Percentiles rank a stretch among this genome's conserved stretches.
phyloP scores from a whole-genome alignment of 2,329 filamentous ascomycete genomes.

The Aspergillus spinulosporus region DNA sequence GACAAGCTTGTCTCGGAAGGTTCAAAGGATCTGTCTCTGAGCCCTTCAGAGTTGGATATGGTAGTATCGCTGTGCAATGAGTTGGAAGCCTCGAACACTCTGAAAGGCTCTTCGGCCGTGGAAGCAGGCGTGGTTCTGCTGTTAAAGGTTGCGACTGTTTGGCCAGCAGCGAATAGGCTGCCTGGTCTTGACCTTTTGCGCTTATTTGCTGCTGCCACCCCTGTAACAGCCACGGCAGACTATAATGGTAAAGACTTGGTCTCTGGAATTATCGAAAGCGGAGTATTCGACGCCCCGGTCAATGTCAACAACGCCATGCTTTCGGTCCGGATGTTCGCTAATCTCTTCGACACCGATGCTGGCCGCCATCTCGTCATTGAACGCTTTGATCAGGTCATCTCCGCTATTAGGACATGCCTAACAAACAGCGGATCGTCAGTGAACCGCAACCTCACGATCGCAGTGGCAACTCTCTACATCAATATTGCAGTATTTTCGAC shows the following conservation, averaged over 20 bases:
- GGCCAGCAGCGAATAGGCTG: conserved; percentile 78
- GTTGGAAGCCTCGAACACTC: conserved; percentile 53
- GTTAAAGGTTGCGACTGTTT: conserved; percentile 70
- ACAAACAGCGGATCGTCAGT: conserved; percentile 50
- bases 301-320: conserved; percentile 86
- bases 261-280: conserved; percentile 58
- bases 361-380: conserved; percentile 66
- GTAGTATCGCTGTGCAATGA: conserved; percentile 63
- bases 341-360: conserved; percentile 74
- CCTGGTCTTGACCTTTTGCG: conserved; percentile 85
- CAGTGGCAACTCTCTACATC: conserved; percentile 76
- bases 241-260: conserved; percentile 59
- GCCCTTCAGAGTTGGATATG: conserved; percentile 66
- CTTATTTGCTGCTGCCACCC: conserved; percentile 68
- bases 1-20: conserved; percentile 65
- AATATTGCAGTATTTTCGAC: conserved; percentile 78
- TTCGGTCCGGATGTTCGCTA: conserved; percentile 75
- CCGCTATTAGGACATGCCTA: conserved; percentile 64
- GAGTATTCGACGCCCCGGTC: conserved; percentile 60
- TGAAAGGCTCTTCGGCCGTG: conserved; percentile 50
- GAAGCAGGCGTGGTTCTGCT: conserved; percentile 62
- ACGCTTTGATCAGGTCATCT: conserved; percentile 61
- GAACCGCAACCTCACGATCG: conserved; percentile 81
- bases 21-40: conserved; percentile 71
- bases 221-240: conserved; percentile 64